These are phyloP conservation scores for Podaxis sp. DNA, from an alignment of 768 basidiomycete genomes.

Conservation along the genomic window DNA sequence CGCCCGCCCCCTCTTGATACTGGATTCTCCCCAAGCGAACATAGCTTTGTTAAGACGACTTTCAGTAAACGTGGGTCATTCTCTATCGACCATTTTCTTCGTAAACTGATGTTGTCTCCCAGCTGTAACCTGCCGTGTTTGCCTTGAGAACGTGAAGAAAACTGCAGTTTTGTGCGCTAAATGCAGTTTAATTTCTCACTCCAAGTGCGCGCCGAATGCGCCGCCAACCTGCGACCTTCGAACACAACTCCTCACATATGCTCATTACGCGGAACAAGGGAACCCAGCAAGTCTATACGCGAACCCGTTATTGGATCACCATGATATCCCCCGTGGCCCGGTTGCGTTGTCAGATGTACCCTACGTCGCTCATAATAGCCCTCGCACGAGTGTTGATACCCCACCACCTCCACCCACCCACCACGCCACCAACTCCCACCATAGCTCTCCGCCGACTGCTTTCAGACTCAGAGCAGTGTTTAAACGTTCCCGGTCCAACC, in stretches of 20 bases:
- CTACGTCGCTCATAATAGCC: constrained; percentile 40
- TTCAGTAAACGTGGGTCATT: constrained; percentile 81
- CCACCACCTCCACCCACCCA: constrained; percentile 27
- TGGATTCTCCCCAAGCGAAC: constrained; percentile 65
- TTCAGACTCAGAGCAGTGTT: constrained; percentile 67
- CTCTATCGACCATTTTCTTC: constrained; percentile 11
- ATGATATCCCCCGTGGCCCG: constrained; percentile 37
- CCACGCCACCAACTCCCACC: constrained; percentile 14
- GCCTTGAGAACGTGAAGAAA: constrained; percentile 77
- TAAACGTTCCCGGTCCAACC: constrained; percentile 61
- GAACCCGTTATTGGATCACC: constrained; percentile 46
- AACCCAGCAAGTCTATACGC: constrained; percentile 52
- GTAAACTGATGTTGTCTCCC: constrained; percentile 15
- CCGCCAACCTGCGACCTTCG: constrained; percentile 82
- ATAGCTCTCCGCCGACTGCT: constrained; percentile 50
- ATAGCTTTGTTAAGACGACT: constrained; percentile 88
- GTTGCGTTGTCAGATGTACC: constrained; percentile 58
- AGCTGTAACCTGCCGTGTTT: constrained; percentile 90
- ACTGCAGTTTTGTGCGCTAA: constrained; percentile 84
- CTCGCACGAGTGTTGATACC: constrained; percentile 48
- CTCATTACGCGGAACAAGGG: constrained; percentile 73
- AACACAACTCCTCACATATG: constrained; percentile 74
- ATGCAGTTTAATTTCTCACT: constrained; percentile 87
- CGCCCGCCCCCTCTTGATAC: constrained; percentile 35
- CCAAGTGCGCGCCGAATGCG: constrained; percentile 70